Evolutionary conservation across 345 rosid genomes (phyloP), one percentile per base, ranked within the genome.

Genomic region (Noccaea bulbosa): DNA sequence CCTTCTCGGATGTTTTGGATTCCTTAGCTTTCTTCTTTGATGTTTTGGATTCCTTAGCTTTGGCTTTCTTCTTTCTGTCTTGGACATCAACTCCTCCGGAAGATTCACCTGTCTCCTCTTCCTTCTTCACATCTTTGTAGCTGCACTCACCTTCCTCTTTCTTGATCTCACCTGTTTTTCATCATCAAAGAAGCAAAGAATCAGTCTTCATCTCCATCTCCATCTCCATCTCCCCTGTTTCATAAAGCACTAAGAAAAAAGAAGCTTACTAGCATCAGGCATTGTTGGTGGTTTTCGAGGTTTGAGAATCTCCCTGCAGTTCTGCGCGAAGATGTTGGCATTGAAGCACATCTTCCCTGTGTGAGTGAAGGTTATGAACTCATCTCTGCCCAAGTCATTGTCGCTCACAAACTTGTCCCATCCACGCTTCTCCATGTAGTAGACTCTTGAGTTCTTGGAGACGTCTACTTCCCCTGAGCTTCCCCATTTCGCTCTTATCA

Each of bases 371-470:
- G 73, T 53, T 0, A 69, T 0, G n/a, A 75, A 68, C 58, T 75
- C 78, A 46, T 69, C 14, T 14, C 41, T 22, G 54, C 79, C 79
- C 45, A 75, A 54, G 0, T 17, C 50, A 20, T 75, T 75, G 40
- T 75, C 79, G 8, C 38, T 75, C 44, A 75, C 64, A 20, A 75
- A 75, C 60, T 62, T 24, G 43, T 69, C 52, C 79, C 79, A 75
- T 15, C 79, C 74, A 48, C 20, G 34, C 67, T 38, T 75, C 70
- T 68, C 73, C 49, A 75, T 47, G 46, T 68, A 75, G 57, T 61
- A 62, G 9, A 38, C 61, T 12, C 59, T 62, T 2, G 51, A 10
- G 57, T 68, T 68, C 50, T 54, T 54, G 4, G 70, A 43, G 45
- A 75, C 4, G 22, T 32, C 32, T 5, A 75, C 34, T n/a, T 54